Conservation (phyloP, 371 early-diverging fungal species). For the Actinomucor elegans region DNA sequence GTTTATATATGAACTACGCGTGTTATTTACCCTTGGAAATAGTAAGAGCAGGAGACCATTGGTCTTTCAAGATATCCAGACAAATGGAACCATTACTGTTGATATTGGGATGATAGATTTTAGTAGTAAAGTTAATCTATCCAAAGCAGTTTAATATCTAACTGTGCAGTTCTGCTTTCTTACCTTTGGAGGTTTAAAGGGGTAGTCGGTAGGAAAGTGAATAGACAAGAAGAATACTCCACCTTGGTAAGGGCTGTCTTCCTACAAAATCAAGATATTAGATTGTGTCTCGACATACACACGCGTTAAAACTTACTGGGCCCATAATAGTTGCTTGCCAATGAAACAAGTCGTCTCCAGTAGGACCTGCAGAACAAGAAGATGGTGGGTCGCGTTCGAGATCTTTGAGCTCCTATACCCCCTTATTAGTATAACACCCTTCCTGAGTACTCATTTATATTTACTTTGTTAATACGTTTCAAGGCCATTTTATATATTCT, state of each 20-base stretch:
- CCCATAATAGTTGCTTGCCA: constrained; percentile 98
- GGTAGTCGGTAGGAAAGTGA: constrained; percentile 98
- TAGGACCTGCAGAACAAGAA: constrained; percentile 92
- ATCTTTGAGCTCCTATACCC: constrained; percentile 87
- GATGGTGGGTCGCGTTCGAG: constrained; percentile 94
- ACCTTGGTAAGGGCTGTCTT: constrained; percentile 74
- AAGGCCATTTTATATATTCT: constrained; percentile 15
- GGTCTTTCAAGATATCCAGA: constrained; percentile 97
- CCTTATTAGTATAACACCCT: background rate
- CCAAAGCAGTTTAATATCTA: background rate
- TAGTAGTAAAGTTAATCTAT: constrained; percentile 92
- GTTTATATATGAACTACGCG: background rate
- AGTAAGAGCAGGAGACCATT: constrained; percentile 99
- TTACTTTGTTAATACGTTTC: constrained; percentile 23
- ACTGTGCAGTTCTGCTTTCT: constrained; percentile 4
- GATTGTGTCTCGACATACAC: background rate
- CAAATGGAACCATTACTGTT: constrained; percentile 99
- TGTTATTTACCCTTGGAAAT: constrained; percentile 80
- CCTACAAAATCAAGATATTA: constrained; percentile 2
- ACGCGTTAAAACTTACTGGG: constrained; percentile 39
- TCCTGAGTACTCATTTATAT: background rate
- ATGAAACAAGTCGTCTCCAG: constrained; percentile 86
- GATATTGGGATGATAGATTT: constrained; percentile 99
- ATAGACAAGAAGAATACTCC: constrained; percentile 98
- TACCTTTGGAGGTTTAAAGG: constrained; percentile 98